These are phyloP conservation scores for Acanthamoeba sp. DNA, from an alignment of 208 protist genomes.

Conservation along the genomic window DNA sequence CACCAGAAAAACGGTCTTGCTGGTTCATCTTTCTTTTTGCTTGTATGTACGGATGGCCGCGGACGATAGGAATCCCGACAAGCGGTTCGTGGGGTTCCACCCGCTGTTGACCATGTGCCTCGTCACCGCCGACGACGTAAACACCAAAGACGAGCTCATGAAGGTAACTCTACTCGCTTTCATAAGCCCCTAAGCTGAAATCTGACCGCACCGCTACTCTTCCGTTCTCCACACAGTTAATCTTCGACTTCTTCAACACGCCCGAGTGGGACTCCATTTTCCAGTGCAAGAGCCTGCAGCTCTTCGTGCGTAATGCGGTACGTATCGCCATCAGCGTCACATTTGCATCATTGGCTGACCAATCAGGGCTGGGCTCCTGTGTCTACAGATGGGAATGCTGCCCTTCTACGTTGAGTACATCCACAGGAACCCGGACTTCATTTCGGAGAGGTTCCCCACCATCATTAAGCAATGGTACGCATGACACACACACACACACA, in stretches of 20 bases:
- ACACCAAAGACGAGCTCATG: neutral
- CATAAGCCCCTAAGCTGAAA: neutral
- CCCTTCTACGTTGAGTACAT: slow-evolving; percentile 64
- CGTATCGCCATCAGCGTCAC: neutral
- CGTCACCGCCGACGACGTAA: slow-evolving; percentile 19
- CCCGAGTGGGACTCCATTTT: slow-evolving; percentile 46
- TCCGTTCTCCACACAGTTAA: neutral
- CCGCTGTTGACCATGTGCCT: slow-evolving; percentile 43
- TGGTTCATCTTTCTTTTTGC: neutral
- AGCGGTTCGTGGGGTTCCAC: slow-evolving; percentile 59
- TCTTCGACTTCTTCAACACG: slow-evolving; percentile 36
- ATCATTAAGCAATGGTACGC: slow-evolving; percentile 24
- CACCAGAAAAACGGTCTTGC: too few relatives aligned
- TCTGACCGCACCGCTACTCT: neutral
- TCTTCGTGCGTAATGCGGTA: slow-evolving; percentile 39
- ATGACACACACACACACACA: too few relatives aligned
- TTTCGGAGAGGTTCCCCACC: neutral
- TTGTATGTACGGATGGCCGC: neutral
- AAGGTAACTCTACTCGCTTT: slow-evolving; percentile 8
- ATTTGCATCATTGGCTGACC: neutral
- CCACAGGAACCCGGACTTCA: slow-evolving; percentile 56
- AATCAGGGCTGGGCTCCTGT: neutral
- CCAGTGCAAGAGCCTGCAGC: slow-evolving; percentile 45
- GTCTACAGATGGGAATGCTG: slow-evolving; percentile 55
- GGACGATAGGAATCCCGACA: slow-evolving; percentile 45